Percentiles rank a stretch among this genome's conserved stretches.
Conservation (phyloP, 305 asterid genomes). For the Fraxinus xanthoxyloides region DNA sequence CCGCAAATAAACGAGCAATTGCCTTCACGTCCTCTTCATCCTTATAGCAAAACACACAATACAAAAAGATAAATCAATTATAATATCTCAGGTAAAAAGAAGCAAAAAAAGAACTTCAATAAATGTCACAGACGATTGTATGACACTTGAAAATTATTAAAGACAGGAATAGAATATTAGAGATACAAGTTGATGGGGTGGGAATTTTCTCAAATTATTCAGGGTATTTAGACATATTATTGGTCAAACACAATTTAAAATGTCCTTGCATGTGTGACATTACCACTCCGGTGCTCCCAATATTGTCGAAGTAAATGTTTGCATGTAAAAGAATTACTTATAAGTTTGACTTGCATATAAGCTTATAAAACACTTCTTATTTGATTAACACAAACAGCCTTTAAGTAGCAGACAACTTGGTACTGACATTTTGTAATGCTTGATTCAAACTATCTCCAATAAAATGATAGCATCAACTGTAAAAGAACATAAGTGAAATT, state of each 20-base stretch:
- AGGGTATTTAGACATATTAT: not conserved
- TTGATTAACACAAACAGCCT: not conserved
- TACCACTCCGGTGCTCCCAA: not conserved
- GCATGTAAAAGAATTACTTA: not conserved
- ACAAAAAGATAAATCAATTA: slow-evolving; percentile 13
- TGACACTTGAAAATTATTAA: not conserved
- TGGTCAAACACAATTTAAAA: not conserved
- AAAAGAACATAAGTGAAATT: slow-evolving; percentile 10
- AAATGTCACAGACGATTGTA: slow-evolving; percentile 6
- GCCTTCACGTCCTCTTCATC: slow-evolving; percentile 99
- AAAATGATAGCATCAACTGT: slow-evolving; percentile 18
- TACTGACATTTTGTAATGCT: not conserved
- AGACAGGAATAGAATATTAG: not conserved
- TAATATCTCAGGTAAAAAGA: slow-evolving; percentile 5
- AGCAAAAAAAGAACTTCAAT: slow-evolving; percentile 2
- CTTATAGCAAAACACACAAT: slow-evolving; percentile 42
- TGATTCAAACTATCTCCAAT: not conserved
- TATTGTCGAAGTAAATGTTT: not conserved
- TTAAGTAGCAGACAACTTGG: not conserved
- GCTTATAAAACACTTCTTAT: not conserved
- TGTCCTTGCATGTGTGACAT: not conserved
- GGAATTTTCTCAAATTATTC: not conserved
- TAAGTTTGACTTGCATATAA: not conserved
- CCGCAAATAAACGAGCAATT: slow-evolving; percentile 95
- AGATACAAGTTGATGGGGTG: not conserved